These are phyloP conservation scores for Pseudocercospora musae DNA, from an alignment of 2,329 filamentous ascomycete species.

Conservation along the genomic window DNA sequence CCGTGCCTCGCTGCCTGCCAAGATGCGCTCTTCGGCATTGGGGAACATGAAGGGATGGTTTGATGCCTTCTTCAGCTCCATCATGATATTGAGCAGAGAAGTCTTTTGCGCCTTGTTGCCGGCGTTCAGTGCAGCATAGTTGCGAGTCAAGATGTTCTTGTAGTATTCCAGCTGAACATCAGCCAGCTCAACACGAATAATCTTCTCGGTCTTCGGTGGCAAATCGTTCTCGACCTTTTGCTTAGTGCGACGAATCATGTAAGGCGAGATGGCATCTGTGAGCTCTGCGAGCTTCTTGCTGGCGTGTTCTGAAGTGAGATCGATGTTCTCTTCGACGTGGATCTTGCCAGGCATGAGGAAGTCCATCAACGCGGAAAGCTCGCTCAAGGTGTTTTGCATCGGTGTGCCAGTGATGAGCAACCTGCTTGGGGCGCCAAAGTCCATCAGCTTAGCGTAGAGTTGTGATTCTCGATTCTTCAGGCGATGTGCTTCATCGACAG, in stretches of 20 bases:
- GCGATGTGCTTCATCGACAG: constrained; percentile 93
- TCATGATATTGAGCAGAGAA: constrained; percentile 95
- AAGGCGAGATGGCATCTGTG: constrained; percentile 83
- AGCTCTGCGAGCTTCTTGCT: constrained; percentile 83
- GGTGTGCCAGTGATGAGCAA: constrained; percentile 95
- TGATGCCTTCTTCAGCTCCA: constrained; percentile 98
- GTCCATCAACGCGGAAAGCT: constrained; percentile 88
- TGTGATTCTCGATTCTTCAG: constrained; percentile 96
- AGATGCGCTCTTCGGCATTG: constrained; percentile 83
- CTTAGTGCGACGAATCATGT: constrained; percentile 92
- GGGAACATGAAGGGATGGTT: constrained; percentile 99
- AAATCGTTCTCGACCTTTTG: constrained; percentile 96
- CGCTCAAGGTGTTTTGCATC: constrained; percentile 93
- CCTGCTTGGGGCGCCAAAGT: constrained; percentile 83
- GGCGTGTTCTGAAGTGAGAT: constrained; percentile 72
- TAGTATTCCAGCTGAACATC: constrained; percentile 98
- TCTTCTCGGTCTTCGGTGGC: constrained; percentile 96
- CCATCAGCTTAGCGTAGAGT: constrained; percentile 78
- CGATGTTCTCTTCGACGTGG: constrained; percentile 85
- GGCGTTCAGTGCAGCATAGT: constrained; percentile 90
- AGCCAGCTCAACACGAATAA: constrained; percentile 93
- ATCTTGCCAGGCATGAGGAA: constrained; percentile 96
- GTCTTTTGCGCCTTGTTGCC: constrained; percentile 89
- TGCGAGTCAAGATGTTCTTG: constrained; percentile 96
- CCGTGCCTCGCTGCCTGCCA: constrained; percentile 70